Evolutionary conservation across 306 rosid species (phyloP).

Genomic region (Acacia melanoxylon): DNA sequence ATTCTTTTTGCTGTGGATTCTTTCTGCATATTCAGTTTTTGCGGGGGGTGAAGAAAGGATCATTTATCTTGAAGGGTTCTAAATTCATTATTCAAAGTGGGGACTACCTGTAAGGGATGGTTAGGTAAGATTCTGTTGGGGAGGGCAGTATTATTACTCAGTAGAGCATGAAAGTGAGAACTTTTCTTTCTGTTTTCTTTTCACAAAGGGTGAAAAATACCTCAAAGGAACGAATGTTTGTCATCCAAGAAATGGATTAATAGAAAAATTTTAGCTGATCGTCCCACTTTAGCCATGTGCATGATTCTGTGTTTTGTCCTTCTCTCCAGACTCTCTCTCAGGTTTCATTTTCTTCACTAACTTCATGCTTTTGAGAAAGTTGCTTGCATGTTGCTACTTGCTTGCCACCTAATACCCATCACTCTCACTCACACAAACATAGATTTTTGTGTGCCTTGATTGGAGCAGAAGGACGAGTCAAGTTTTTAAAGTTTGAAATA

Average conservation of each 20-base stretch:
- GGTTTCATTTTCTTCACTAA: slow-evolving; percentile 40
- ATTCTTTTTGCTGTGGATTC: slow-evolving; percentile 42
- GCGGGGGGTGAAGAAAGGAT: slow-evolving; percentile 33
- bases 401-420: neutral
- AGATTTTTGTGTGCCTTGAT: slow-evolving; percentile 21
- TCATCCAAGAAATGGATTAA: slow-evolving; percentile 29
- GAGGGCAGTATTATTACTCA: slow-evolving; percentile 39
- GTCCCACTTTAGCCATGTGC: slow-evolving; percentile 49
- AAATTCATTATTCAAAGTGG: slow-evolving; percentile 30
- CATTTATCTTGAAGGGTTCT: neutral
- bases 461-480: slow-evolving; percentile 27
- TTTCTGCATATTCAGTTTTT: slow-evolving; percentile 42
- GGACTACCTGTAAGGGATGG: slow-evolving; percentile 27
- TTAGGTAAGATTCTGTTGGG: slow-evolving; percentile 45
- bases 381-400: neutral
- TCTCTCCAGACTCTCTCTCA: slow-evolving; percentile 40
- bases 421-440: neutral
- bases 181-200: neutral
- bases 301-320: slow-evolving; percentile 46
- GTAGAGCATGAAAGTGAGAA: slow-evolving; percentile 42
- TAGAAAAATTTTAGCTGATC: slow-evolving; percentile 40
- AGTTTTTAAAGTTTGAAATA: neutral
- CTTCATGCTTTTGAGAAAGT: slow-evolving; percentile 66
- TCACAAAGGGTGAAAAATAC: slow-evolving; percentile 30
- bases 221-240: slow-evolving; percentile 45